Conservation (phyloP, 139 green algal genomes). For the Chlorella sp. region DNA sequence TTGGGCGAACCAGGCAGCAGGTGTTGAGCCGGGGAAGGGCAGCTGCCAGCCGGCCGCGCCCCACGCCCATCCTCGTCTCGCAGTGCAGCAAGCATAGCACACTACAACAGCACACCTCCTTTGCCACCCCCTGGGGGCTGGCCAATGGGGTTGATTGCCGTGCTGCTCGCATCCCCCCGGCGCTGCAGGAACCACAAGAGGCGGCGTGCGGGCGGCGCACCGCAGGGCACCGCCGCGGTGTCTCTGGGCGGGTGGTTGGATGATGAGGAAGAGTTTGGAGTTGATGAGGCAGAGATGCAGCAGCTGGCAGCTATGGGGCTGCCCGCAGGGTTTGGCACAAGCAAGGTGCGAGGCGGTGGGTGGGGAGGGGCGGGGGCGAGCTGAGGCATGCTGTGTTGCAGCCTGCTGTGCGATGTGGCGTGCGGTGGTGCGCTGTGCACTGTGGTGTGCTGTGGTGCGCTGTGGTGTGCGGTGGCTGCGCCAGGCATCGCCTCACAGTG, state of each 20-base stretch:
- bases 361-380: neutral
- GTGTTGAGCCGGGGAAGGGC: neutral
- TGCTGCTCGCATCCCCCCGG: neutral
- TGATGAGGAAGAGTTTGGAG: conserved; percentile 4
- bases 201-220: neutral
- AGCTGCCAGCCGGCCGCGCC: neutral
- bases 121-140: neutral
- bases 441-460: no score
- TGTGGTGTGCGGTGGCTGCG: no score
- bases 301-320: conserved; percentile 22
- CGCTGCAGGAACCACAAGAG: conserved; percentile 25
- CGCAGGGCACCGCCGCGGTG: conserved; percentile 9
- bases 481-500: no score
- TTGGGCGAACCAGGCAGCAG: neutral
- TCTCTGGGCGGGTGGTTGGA: conserved; percentile 13
- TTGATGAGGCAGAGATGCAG: conserved; percentile 23
- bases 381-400: no score
- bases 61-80: no score
- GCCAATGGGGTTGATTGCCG: no score
- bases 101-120: neutral
- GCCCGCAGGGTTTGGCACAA: conserved; percentile 27
- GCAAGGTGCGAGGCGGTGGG: conserved; percentile 13
- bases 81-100: no score
- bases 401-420: no score
- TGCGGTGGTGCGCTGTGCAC: no score